A percentile compares a stretch with the other conserved stretches of the same genome.
Evolutionary conservation across 2,329 filamentous ascomycete genomes (phyloP).

Genomic region (Zasmidium angulare): DNA sequence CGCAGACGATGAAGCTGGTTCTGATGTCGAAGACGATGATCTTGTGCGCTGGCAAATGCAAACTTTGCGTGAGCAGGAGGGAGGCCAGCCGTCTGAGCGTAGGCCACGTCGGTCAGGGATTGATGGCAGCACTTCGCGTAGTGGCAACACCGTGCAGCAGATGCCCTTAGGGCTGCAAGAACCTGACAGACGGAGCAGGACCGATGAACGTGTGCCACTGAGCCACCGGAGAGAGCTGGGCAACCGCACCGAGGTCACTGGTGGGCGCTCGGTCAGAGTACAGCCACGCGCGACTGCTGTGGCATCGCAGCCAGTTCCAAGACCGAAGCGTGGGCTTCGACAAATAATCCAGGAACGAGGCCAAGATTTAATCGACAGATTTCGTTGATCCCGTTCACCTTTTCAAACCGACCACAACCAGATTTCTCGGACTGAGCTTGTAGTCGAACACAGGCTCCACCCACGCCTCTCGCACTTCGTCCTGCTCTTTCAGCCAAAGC

Average conservation of each 20-base stretch:
- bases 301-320: not conserved
- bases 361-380: not conserved
- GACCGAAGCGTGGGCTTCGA: not conserved
- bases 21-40: not conserved
- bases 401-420: conserved; percentile 92
- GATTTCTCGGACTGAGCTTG: conserved; percentile 76
- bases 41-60: not conserved
- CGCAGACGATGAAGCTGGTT: not conserved
- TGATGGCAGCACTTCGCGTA: not conserved
- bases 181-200: not conserved
- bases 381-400: conserved; percentile 30
- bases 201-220: not conserved
- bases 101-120: not conserved
- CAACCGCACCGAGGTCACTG: not conserved
- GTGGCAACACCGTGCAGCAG: not conserved
- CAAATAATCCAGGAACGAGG: not conserved
- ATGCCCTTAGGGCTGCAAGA: not conserved
- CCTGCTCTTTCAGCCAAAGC: conserved; percentile 79
- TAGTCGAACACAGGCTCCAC: conserved; percentile 94
- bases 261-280: not conserved
- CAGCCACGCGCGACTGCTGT: not conserved
- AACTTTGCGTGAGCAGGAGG: not conserved
- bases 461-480: conserved; percentile 72
- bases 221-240: not conserved
- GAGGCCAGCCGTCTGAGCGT: not conserved